phyloP scores from a whole-genome alignment of 108 stramenopile species.

The Nannochloropsis oceanica region DNA sequence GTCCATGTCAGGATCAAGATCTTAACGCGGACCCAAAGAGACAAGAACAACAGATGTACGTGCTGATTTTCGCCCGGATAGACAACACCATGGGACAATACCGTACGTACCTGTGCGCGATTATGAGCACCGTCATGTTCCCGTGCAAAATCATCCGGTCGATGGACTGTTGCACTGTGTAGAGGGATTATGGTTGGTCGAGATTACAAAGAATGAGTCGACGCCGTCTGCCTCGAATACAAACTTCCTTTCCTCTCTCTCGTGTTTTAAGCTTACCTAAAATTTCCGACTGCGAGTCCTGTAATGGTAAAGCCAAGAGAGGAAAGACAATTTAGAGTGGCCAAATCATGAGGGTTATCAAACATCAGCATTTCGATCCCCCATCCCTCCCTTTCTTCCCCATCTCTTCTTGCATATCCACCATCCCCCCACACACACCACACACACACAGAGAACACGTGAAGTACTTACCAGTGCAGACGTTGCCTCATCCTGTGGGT shows the following conservation, averaged over 20 bases:
- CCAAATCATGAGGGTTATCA: too few relatives aligned
- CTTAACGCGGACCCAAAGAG: too few relatives aligned
- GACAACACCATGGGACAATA: not conserved
- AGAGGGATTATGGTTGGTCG: not conserved
- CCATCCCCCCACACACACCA: too few relatives aligned
- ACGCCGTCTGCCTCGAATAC: not conserved
- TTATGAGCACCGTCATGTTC: constrained; percentile 73
- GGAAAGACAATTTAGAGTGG: too few relatives aligned
- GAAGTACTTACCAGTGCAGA: constrained; percentile 40
- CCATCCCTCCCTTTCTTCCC: too few relatives aligned
- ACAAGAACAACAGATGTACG: too few relatives aligned
- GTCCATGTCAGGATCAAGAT: too few relatives aligned
- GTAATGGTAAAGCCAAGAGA: too few relatives aligned
- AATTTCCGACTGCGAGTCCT: constrained; percentile 50
- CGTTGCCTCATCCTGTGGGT: constrained; percentile 55
- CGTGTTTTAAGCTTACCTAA: not conserved
- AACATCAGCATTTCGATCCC: too few relatives aligned
- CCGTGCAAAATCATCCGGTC: constrained; percentile 50
- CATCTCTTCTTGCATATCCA: too few relatives aligned
- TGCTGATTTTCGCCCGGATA: too few relatives aligned
- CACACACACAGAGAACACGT: too few relatives aligned
- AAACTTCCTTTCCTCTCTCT: not conserved
- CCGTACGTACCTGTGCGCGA: constrained; percentile 48
- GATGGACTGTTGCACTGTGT: constrained; percentile 67
- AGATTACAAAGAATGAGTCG: not conserved